Conservation (phyloP, 2,329 filamentous ascomycete species). For the Cladosporium austrohemisphaericum region DNA sequence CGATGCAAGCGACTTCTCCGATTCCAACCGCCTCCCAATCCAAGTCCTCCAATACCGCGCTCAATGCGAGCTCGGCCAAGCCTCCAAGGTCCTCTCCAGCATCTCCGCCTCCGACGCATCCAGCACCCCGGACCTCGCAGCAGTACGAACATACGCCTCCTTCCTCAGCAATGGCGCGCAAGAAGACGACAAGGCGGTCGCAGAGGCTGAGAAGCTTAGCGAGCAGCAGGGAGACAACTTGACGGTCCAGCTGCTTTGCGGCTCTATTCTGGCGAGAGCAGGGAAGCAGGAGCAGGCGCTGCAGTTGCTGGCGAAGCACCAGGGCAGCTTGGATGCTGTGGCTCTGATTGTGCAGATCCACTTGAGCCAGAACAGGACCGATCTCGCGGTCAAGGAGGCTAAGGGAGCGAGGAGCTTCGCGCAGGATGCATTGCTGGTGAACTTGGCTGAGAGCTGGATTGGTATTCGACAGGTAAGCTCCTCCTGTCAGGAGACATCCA, state of each 20-base stretch:
- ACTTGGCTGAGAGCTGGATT: conserved; percentile 93
- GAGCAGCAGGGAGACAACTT: conserved; percentile 67
- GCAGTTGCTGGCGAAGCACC: conserved; percentile 72
- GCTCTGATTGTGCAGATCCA: conserved; percentile 89
- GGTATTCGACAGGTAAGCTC: conserved; percentile 72
- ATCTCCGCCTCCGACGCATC: conserved; percentile 60
- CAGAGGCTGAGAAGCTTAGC: conserved; percentile 66
- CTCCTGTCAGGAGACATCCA: no score
- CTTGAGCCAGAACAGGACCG: conserved; percentile 83
- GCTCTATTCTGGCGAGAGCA: conserved; percentile 74
- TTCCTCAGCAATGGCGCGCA: conserved; percentile 37
- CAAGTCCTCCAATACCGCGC: conserved; percentile 77
- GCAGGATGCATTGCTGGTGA: conserved; percentile 89
- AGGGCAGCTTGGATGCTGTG: conserved; percentile 74
- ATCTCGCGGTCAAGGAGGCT: conserved; percentile 88
- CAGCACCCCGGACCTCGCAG: conserved; percentile 63
- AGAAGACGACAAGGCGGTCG: conserved; percentile 39
- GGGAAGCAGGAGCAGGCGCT: conserved; percentile 85
- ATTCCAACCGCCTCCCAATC: conserved; percentile 72
- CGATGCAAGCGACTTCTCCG: conserved; percentile 72
- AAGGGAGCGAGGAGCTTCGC: conserved; percentile 84
- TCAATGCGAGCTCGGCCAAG: conserved; percentile 76
- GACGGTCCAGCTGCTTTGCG: conserved; percentile 75
- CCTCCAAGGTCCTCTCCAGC: conserved; percentile 66
- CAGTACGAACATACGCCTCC: conserved; percentile 72